These are phyloP conservation scores for Trichoderma atrobrunneum DNA, from an alignment of 2,329 filamentous ascomycete genomes.

Conservation along the genomic window DNA sequence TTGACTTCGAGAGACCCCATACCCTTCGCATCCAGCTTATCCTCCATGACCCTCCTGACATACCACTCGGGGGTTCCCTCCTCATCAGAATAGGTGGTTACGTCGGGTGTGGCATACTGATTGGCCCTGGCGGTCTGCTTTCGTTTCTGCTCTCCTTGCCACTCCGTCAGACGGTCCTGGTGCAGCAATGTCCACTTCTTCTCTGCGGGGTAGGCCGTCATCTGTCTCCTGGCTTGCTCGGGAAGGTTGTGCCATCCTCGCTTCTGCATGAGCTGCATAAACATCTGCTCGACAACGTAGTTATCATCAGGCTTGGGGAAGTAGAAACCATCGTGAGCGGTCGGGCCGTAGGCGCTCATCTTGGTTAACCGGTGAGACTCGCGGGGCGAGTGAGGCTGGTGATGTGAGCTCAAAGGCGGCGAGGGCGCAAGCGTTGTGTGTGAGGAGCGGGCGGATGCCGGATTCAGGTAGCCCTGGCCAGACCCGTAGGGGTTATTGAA, in stretches of 20 bases:
- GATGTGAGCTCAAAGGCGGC: constrained; percentile 28
- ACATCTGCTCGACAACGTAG: constrained; percentile 83
- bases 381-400: constrained; percentile 49
- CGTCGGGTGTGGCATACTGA: constrained; percentile 65
- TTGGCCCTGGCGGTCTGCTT: constrained; percentile 70
- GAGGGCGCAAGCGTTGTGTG: constrained; percentile 41
- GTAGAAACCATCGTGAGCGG: constrained; percentile 51
- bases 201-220: constrained; percentile 88
- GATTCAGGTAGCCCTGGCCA: constrained; percentile 34
- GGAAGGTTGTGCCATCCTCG: constrained; percentile 96
- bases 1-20: constrained; percentile 92
- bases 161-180: constrained; percentile 89
- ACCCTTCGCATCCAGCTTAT: constrained; percentile 86
- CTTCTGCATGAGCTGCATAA: constrained; percentile 92
- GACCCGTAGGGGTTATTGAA: constrained; percentile 44
- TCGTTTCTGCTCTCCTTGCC: constrained; percentile 91
- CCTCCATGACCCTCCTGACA: constrained; percentile 94
- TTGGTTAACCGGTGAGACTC: constrained; percentile 59
- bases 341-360: constrained; percentile 37
- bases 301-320: constrained; percentile 77
- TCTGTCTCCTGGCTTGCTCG: constrained; percentile 89
- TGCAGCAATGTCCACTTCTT: constrained; percentile 99
- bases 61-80: constrained; percentile 98
- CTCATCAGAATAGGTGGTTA: constrained; percentile 80
- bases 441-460: constrained; percentile 31